phyloP scores from a whole-genome alignment of 1,139 yeast species.

The Zygosaccharomyces sapae region DNA sequence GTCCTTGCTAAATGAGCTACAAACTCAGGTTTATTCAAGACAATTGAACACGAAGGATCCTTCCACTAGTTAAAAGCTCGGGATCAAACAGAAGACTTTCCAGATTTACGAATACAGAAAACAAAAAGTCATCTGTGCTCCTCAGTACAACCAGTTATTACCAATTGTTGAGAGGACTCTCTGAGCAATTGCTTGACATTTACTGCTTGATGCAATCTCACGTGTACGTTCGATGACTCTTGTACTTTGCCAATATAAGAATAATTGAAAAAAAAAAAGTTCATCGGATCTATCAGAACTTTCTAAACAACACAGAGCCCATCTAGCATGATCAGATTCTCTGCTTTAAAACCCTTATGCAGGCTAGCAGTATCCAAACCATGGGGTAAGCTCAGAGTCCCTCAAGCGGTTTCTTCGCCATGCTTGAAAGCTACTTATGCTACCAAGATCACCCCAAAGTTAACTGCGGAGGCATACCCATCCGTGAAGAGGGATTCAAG shows the following conservation, averaged over 20 bases:
- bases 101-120: no score
- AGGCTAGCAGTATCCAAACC: slow-evolving; percentile 4
- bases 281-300: background rate
- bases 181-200: no score
- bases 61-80: no score
- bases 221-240: slow-evolving; percentile 5
- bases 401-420: background rate
- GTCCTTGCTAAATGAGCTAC: no score
- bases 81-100: no score
- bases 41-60: no score
- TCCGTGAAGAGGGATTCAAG: slow-evolving; percentile 46
- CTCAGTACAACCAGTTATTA: no score
- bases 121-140: no score
- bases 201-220: background rate
- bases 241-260: background rate
- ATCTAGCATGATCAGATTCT: slow-evolving; percentile 7
- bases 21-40: no score
- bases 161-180: no score
- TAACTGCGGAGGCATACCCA: slow-evolving; percentile 64
- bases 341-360: slow-evolving; percentile 7
- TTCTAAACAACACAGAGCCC: background rate
- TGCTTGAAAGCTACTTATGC: slow-evolving; percentile 12
- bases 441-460: slow-evolving; percentile 40
- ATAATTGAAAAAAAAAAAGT: background rate
- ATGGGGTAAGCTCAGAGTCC: background rate